Base-by-base conservation (phyloP, 305 asterid species). In the Fraxinus sp. region DNA sequence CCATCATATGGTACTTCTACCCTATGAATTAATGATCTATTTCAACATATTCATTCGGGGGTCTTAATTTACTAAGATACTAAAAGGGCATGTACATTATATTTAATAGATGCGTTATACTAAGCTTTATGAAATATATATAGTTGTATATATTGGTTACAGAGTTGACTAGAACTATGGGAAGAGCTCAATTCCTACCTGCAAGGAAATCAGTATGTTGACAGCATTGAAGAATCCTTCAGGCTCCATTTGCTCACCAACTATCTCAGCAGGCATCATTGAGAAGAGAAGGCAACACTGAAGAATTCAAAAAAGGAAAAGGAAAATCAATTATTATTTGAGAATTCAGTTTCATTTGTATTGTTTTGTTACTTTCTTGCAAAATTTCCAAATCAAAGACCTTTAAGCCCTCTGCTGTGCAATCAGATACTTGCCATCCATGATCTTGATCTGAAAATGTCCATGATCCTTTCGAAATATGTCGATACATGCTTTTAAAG, bases 391-490 rank as follows among this genome's bases (percentile, higher is more conserved):
- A 66, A 66, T 66, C 5, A 59, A 35, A 18, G 79, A 94, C 99
- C 97, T 90, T 95, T 78, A 95, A 62, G 41, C 90, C 98, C 88
- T 95, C 99, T 7, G 98, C 97, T 0, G 98, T 95, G 80, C 95
- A 90, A 78, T 92, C 98, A 5, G 98, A 92, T 14, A 91, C 94
- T 85, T 89, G 94, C 98, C 97, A 94, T 24, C 97, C 98, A 10
- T 92, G 95, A 88, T 94, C 98, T 90, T 90, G 94, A 74, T 91
- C 94, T 1, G 98, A 88, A 88, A 94, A 94, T 0, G 96, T 86
- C 98, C 98, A 92, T 0, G 98, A 88, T 22, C 98, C 98, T 83
- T 91, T 94, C 1, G 98, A 91, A 68, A 89, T 90, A 79, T 92
- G 98, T 18, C 95, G 90, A 57, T 94, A 79, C 97, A 92, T 91